Base-by-base conservation (phyloP, 1,284 basidiomycete species). In the Lentinus polychrous region DNA sequence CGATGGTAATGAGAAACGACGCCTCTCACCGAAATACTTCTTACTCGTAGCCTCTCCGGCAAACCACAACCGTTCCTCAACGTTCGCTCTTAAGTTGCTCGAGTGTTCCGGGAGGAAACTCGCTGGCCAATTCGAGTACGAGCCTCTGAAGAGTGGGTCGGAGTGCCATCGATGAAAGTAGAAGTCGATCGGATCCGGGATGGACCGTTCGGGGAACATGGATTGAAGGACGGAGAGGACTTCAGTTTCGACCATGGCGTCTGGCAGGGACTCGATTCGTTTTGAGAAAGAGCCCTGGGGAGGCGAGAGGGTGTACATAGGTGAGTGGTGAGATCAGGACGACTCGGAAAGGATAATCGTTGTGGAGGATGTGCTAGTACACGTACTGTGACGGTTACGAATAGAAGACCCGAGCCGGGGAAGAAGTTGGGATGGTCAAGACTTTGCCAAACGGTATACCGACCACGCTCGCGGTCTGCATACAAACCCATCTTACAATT, bases 361-460 rank as follows among this genome's bases (percentile, higher is more conserved):
- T 12, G 23, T 43, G 23, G 36, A 23, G 31, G 14, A n/a, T 31
- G 8, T 1, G 60, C 27, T 5, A 5, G 27, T 5, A 27, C 5
- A 27, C 73, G 52, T 55, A 81, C 81, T 3, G 79, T 83, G 3
- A 84, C 81, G 0, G 82, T 86, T 14, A 74, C 79, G 57, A 85
- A 79, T 15, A 86, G 51, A 31, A 86, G 73, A 1, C 78, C 73
- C 2, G 78, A 81, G 1, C 75, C 79, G 4, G 79, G 80, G 47
- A 83, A 70, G 62, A 83, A 84, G 18, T 69, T 66, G 0, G 67
- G 52, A 43, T 80, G 72, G 58, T 86, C 83, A 43, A 87, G 66
- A 55, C 75, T 78, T 57, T 86, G 83, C 83, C 83, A 87, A 8
- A 85, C 72, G 0, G 80, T 76, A 64, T 85, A 86, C 11, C 74